Evolutionary conservation across 805 yeast species (phyloP).

Genomic region (Lipomyces starkeyi): DNA sequence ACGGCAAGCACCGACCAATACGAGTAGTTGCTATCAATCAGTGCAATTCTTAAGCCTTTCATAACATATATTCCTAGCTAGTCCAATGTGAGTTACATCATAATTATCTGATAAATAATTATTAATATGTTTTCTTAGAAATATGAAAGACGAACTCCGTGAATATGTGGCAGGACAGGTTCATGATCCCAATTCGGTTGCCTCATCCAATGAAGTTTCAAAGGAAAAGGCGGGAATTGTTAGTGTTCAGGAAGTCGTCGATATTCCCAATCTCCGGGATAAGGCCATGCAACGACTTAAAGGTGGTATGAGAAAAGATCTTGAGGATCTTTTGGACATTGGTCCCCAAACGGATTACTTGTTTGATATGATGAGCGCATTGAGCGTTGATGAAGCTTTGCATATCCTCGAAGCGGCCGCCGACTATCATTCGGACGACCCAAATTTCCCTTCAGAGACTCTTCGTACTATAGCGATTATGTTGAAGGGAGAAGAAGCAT

Average conservation of each 20-base stretch:
- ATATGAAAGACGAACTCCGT: conserved; percentile 1
- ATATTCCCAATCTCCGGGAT: conserved; percentile 13
- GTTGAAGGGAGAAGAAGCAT: too few relatives aligned
- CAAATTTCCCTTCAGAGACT: conserved; percentile 4
- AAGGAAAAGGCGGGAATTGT: conserved; percentile 1
- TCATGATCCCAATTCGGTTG: background rate
- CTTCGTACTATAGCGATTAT: too few relatives aligned
- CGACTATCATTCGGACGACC: conserved; percentile 10
- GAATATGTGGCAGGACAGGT: conserved; percentile 1
- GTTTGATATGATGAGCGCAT: conserved; percentile 49
- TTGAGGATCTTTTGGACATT: conserved; percentile 5
- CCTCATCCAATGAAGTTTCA: background rate
- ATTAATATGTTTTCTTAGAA: background rate
- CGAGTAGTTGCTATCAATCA: background rate
- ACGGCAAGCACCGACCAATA: too few relatives aligned
- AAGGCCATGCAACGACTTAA: conserved; percentile 8
- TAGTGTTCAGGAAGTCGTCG: conserved; percentile 1
- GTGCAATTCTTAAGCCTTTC: background rate
- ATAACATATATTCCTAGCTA: too few relatives aligned
- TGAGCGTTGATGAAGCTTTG: conserved; percentile 45
- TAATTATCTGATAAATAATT: background rate
- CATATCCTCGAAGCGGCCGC: conserved; percentile 24
- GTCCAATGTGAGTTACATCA: background rate
- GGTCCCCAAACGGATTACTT: conserved; percentile 45
- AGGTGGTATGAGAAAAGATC: background rate